These are phyloP conservation scores for Dictyostelium firmibasis DNA, from an alignment of 78 protist species.

Conservation along the genomic window DNA sequence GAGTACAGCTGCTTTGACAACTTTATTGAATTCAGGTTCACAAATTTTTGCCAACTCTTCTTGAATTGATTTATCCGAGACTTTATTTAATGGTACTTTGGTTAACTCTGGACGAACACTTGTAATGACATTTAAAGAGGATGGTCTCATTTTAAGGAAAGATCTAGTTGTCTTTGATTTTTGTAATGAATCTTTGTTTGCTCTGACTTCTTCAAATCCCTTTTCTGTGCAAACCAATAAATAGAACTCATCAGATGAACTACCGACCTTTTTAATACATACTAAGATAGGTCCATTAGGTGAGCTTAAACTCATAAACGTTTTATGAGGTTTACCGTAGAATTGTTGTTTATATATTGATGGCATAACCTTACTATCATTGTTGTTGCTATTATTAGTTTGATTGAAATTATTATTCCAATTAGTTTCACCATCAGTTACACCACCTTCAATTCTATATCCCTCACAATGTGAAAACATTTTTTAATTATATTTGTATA, in stretches of 20 bases:
- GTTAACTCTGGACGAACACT: slow-evolving; percentile 28
- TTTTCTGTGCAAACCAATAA: slow-evolving; percentile 42
- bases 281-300: slow-evolving; percentile 46
- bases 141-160: background rate
- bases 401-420: slow-evolving; percentile 16
- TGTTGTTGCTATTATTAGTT: background rate
- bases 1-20: slow-evolving; percentile 62
- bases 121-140: background rate
- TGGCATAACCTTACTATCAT: slow-evolving; percentile 24
- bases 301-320: slow-evolving; percentile 36
- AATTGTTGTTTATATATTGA: slow-evolving; percentile 55
- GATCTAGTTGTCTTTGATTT: slow-evolving; percentile 2
- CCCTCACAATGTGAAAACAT: slow-evolving; percentile 65
- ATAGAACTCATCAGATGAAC: background rate
- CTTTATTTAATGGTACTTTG: background rate
- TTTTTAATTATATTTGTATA: background rate
- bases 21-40: slow-evolving; percentile 71
- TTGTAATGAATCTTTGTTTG: background rate
- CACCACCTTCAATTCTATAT: slow-evolving; percentile 61
- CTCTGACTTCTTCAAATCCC: slow-evolving; percentile 38
- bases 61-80: background rate
- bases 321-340: slow-evolving; percentile 38
- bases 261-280: background rate
- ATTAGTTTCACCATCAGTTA: slow-evolving; percentile 14
- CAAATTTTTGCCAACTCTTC: slow-evolving; percentile 36